Conservation (phyloP, 2,329 filamentous ascomycete species). For the Sporothrix schenckii region DNA sequence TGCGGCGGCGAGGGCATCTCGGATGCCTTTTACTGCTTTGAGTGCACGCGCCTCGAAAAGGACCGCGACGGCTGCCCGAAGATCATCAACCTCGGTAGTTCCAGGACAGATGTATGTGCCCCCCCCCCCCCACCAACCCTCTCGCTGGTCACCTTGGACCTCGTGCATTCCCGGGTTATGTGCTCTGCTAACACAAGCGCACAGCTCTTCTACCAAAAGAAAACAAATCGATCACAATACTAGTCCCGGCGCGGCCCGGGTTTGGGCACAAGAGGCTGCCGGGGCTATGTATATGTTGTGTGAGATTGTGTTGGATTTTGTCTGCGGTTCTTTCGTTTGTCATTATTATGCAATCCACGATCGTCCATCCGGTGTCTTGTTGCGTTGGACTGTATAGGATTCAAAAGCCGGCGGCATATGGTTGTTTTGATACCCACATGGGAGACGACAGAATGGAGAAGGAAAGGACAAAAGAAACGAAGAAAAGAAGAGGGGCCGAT, state of each 20-base stretch:
- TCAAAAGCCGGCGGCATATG: constrained; percentile 9
- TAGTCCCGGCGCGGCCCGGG: constrained; percentile 56
- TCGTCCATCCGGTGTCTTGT: background rate
- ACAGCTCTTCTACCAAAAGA: constrained; percentile 67
- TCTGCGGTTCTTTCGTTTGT: background rate
- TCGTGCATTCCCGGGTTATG: background rate
- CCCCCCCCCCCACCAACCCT: too few species aligned
- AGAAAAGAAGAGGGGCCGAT: too few species aligned
- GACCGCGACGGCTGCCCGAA: constrained; percentile 97
- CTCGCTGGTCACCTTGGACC: background rate
- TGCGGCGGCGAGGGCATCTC: constrained; percentile 95
- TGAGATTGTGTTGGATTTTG: background rate
- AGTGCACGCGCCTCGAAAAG: constrained; percentile 95
- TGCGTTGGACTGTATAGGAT: background rate
- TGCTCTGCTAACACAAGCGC: constrained; percentile 28
- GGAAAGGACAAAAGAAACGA: background rate
- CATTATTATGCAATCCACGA: background rate
- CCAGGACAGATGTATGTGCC: constrained; percentile 78
- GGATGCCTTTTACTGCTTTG: constrained; percentile 98
- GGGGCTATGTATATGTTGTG: constrained; percentile 2
- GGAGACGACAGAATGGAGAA: background rate
- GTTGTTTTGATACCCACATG: constrained; percentile 31
- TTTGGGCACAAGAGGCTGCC: constrained; percentile 44
- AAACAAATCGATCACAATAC: constrained; percentile 64
- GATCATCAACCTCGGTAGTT: constrained; percentile 97